These are phyloP conservation scores for Suhomyces xylopsoci DNA, from an alignment of 805 yeast species.

Conservation along the genomic window DNA sequence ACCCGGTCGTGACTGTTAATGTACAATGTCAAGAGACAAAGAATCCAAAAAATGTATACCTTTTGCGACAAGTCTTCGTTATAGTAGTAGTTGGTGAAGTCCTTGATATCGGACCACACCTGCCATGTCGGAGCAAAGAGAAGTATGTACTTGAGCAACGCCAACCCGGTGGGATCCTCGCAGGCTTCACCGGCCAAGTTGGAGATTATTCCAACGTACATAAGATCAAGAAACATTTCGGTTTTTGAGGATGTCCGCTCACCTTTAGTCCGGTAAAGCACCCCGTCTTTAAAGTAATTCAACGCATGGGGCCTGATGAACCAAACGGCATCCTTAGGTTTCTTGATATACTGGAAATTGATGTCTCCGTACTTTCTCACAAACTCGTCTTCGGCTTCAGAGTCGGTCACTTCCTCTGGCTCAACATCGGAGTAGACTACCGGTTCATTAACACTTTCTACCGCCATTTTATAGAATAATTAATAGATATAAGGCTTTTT, in stretches of 20 bases:
- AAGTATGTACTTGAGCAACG: constrained; percentile 47
- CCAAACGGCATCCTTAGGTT: constrained; percentile 37
- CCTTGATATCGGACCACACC: constrained; percentile 64
- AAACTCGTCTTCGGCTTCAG: constrained; percentile 41
- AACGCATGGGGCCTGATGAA: constrained; percentile 56
- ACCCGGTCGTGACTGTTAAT: constrained; percentile 46
- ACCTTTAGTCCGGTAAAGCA: constrained; percentile 50
- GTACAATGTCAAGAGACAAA: constrained; percentile 47
- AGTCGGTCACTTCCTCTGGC: constrained; percentile 17
- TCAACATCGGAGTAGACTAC: not conserved
- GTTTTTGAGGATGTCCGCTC: constrained; percentile 52
- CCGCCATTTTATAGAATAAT: not conserved
- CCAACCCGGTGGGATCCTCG: constrained; percentile 46
- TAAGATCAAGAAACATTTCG: constrained; percentile 60
- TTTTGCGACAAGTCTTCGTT: constrained; percentile 58
- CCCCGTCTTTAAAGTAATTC: constrained; percentile 58
- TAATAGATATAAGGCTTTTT: not conserved
- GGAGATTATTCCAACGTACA: constrained; percentile 63
- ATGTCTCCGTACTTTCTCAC: constrained; percentile 49
- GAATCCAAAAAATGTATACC: constrained; percentile 50
- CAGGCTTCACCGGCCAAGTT: constrained; percentile 54
- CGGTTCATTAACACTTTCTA: not conserved
- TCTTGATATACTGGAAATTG: constrained; percentile 43
- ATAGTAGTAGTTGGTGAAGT: constrained; percentile 61
- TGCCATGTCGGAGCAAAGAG: constrained; percentile 59